Conservation (phyloP, 2,329 filamentous ascomycete species). For the Diaporthe destruens region DNA sequence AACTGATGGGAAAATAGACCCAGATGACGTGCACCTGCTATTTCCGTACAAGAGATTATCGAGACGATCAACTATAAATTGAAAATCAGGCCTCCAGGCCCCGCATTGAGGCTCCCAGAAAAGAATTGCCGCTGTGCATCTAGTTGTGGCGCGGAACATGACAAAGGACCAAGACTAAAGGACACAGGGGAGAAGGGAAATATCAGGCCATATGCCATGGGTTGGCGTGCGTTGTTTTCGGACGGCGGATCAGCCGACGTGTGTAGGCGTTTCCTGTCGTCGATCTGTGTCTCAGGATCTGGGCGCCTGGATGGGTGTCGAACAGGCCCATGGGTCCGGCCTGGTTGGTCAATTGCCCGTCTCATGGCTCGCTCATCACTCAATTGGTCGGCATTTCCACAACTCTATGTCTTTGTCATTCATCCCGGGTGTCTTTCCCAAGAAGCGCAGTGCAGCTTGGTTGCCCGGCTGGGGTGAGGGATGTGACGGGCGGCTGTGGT, state of each 20-base stretch:
- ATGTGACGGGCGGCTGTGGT: neutral
- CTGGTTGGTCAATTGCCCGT: slow-evolving; percentile 18
- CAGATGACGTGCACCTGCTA: neutral
- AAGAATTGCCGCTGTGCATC: neutral
- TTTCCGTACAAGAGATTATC: neutral
- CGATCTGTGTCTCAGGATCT: slow-evolving; percentile 15
- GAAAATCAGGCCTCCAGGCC: neutral
- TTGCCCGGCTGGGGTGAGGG: neutral
- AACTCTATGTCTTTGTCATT: neutral
- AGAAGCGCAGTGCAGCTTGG: neutral
- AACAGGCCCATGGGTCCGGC: neutral
- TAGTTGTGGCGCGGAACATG: neutral
- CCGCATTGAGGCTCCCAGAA: slow-evolving; percentile 9
- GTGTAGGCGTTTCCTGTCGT: slow-evolving; percentile 31
- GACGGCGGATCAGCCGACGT: slow-evolving; percentile 38
- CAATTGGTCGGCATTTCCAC: slow-evolving; percentile 12
- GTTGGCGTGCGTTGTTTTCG: slow-evolving; percentile 28
- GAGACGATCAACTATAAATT: neutral
- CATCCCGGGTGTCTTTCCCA: neutral
- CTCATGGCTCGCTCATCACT: slow-evolving; percentile 30
- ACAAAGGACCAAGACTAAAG: neutral
- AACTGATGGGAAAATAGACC: neutral
- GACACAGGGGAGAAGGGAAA: neutral
- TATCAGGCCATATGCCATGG: neutral
- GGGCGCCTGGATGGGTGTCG: slow-evolving; percentile 4